Base-by-base conservation (phyloP, 495 filamentous ascomycete genomes). In the Penicillium paradoxum region DNA sequence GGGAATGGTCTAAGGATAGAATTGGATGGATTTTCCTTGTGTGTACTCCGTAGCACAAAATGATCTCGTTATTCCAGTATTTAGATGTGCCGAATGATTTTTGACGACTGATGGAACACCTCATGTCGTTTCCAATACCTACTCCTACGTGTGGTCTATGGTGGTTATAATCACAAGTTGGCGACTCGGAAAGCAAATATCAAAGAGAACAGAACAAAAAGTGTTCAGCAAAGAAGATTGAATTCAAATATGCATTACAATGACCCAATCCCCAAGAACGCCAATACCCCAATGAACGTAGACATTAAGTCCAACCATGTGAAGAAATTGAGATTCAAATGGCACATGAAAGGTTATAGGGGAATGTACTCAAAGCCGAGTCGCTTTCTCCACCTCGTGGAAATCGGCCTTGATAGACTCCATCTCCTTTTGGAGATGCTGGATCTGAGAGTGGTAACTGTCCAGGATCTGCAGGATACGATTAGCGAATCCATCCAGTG, bases 361-460 rank as follows among this genome's bases (percentile, higher is more conserved):
- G 40, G 30, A 21, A 37, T 36, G 27, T 24, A 25, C 9, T 51
- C 33, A 66, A 50, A 64, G 60, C 37, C 59, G 48, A 29, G 56
- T 59, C 18, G 63, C 70, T 59, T 80, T 81, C 62, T 90, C 82
- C 79, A 87, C 90, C 49, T 86, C 87, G 5, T 81, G 80, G 60
- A 89, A 93, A 46, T 95, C 88, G 60, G 83, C 87, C 65, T 83
- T 81, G 53, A 95, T 83, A 47, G 85, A 76, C 57, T 83, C 84
- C 24, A 97, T 65, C 64, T 96, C 87, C 66, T 87, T 87, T 59
- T 86, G 88, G 47, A 99, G 76, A 67, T 92, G 86, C 59, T 85
- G 75, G 11, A 99, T 79, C 69, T 97, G 95, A 53, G 83, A 83
- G 56, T 90, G 88, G 66, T 96, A 97, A 60, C 91, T 89, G 58